Conservation (phyloP, 805 yeast genomes). For the Sugiyamaella qingdaonensis region DNA sequence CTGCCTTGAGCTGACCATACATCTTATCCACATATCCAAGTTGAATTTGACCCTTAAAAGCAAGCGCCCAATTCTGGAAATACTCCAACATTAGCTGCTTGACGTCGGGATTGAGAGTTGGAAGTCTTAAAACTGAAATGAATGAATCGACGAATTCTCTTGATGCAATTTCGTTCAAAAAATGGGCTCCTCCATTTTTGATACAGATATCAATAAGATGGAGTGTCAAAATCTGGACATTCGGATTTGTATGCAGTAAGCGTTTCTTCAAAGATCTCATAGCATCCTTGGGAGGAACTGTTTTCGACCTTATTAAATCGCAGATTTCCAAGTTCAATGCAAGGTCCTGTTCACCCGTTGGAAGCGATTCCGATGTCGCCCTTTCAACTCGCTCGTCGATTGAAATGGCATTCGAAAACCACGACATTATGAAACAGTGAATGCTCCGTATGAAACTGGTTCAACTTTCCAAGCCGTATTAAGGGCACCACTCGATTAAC, state of each 20-base stretch:
- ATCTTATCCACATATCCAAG: slow-evolving; percentile 59
- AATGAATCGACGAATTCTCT: slow-evolving; percentile 83
- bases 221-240: slow-evolving; percentile 68
- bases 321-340: slow-evolving; percentile 76
- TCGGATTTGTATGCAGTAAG: slow-evolving; percentile 69
- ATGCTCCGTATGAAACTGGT: background rate
- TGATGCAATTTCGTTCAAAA: slow-evolving; percentile 70
- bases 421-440: slow-evolving; percentile 27
- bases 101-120: slow-evolving; percentile 47
- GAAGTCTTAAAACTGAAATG: slow-evolving; percentile 40
- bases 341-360: slow-evolving; percentile 80
- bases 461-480: background rate
- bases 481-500: background rate
- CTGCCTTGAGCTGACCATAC: slow-evolving; percentile 54
- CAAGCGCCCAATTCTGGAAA: slow-evolving; percentile 72
- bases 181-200: slow-evolving; percentile 88
- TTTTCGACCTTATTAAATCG: slow-evolving; percentile 78
- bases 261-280: slow-evolving; percentile 81
- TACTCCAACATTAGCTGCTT: slow-evolving; percentile 56
- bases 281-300: slow-evolving; percentile 72
- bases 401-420: slow-evolving; percentile 35
- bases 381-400: slow-evolving; percentile 62
- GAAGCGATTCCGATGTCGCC: slow-evolving; percentile 87
- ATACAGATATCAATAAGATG: slow-evolving; percentile 80
- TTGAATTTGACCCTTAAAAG: slow-evolving; percentile 64